These are phyloP conservation scores for Termitomyces sp. DNA, from an alignment of 768 basidiomycete species.

Conservation along the genomic window DNA sequence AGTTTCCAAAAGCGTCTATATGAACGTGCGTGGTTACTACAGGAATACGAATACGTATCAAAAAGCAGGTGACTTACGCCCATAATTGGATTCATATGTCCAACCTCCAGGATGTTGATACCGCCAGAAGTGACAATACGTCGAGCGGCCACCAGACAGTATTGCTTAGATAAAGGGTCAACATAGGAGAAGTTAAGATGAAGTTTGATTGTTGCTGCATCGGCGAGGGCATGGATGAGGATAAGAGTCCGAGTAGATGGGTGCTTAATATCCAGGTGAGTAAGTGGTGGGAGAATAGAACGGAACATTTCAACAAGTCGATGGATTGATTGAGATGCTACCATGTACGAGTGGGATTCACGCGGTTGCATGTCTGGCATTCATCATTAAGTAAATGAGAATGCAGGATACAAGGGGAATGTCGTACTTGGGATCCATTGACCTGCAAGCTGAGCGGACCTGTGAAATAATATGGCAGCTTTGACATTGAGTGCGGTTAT, in stretches of 20 bases:
- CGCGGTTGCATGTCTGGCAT: constrained; percentile 38
- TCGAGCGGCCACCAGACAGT: constrained; percentile 42
- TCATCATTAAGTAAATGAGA: not conserved
- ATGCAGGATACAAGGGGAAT: not conserved
- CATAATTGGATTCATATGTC: constrained; percentile 48
- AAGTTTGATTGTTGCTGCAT: constrained; percentile 51
- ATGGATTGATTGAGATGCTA: constrained; percentile 45
- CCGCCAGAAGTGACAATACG: constrained; percentile 41
- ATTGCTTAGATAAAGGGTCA: constrained; percentile 40
- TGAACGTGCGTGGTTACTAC: constrained; percentile 9
- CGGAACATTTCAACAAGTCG: constrained; percentile 44
- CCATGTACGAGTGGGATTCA: constrained; percentile 41
- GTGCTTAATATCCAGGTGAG: constrained; percentile 31
- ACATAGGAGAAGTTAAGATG: constrained; percentile 47
- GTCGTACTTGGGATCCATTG: constrained; percentile 43
- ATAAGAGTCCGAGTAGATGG: constrained; percentile 36
- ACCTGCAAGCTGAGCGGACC: constrained; percentile 51
- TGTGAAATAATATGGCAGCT: constrained; percentile 58
- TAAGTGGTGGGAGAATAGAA: constrained; percentile 30
- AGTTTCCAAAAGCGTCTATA: constrained; percentile 45
- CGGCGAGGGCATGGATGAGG: constrained; percentile 47
- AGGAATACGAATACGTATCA: not conserved
- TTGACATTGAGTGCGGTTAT: constrained; percentile 47
- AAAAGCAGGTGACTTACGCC: constrained; percentile 39
- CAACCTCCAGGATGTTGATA: constrained; percentile 37